A percentile compares a stretch with the other conserved stretches of the same genome.
phyloP scores from a whole-genome alignment of 345 rosid genomes.

The Eucalyptus virginea region DNA sequence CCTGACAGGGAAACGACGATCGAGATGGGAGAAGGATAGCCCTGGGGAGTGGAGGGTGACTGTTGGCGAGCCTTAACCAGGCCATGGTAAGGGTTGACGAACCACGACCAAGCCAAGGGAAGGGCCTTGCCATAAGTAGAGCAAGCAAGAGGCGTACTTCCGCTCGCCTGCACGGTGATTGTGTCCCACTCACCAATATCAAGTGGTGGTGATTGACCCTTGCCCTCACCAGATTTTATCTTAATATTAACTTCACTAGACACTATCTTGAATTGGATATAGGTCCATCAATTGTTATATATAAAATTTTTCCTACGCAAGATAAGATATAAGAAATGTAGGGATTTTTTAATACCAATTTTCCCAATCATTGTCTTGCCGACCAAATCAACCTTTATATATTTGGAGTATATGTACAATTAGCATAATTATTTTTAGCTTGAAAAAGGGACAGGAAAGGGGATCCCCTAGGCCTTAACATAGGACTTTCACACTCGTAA shows the following conservation, averaged over 20 bases:
- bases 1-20: rapidly evolving
- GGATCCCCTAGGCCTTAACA: background rate
- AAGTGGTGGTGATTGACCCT: background rate
- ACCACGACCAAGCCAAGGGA: background rate
- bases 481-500: background rate
- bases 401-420: background rate
- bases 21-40: no score
- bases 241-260: no score
- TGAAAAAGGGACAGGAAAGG: background rate
- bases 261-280: background rate
- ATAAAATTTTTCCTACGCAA: background rate
- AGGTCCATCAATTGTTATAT: background rate
- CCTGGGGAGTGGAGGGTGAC: background rate
- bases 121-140: background rate
- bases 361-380: background rate
- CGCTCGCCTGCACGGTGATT: background rate
- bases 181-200: background rate
- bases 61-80: background rate
- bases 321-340: background rate
- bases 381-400: background rate
- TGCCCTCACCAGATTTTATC: no score
- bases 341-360: no score
- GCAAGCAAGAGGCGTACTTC: background rate
- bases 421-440: background rate
- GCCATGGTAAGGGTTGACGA: background rate